Percentiles rank a stretch among this genome's conserved stretches.
Evolutionary conservation across 805 yeast species (phyloP).

Genomic region (Schwanniomyces yamadae): DNA sequence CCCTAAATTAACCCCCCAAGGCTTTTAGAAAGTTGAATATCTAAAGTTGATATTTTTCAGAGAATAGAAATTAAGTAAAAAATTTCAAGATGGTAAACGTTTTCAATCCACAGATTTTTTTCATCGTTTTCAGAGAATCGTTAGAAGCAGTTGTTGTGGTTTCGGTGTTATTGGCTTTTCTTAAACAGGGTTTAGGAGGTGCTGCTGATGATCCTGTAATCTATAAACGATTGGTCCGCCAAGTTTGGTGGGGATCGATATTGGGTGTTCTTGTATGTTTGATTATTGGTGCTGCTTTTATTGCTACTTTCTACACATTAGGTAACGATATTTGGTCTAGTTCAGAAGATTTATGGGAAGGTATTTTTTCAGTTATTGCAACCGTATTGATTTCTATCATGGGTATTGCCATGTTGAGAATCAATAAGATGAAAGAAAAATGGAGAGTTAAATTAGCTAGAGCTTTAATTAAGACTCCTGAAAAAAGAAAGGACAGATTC

Average conservation of each 20-base stretch:
- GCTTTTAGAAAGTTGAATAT: too few relatives aligned
- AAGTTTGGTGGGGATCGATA: conserved; percentile 83
- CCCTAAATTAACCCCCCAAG: too few relatives aligned
- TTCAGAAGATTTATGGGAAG: conserved; percentile 97
- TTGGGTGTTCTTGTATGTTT: conserved; percentile 78
- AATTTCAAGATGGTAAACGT: conserved; percentile 39
- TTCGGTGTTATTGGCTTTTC: conserved; percentile 86
- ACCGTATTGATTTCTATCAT: conserved; percentile 82
- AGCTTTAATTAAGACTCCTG: conserved; percentile 66
- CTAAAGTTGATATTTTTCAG: too few relatives aligned
- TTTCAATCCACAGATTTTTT: conserved; percentile 74
- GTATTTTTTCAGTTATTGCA: conserved; percentile 88
- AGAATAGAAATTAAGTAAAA: too few relatives aligned
- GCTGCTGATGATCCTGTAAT: conserved; percentile 46
- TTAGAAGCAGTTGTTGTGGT: conserved; percentile 90
- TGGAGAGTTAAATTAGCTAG: conserved; percentile 94
- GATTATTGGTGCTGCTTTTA: conserved; percentile 86
- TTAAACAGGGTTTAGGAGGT: conserved; percentile 81
- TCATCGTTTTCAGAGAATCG: conserved; percentile 90
- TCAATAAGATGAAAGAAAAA: conserved; percentile 94
- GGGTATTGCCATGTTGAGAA: conserved; percentile 96
- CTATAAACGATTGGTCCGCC: conserved; percentile 63
- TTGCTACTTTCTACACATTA: conserved; percentile 85
- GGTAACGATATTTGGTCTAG: conserved; percentile 80
- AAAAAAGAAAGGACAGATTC: conserved; percentile 46